Conservation (phyloP, 2,329 filamentous ascomycete species). For the Ceratocystis lukuohia region DNA sequence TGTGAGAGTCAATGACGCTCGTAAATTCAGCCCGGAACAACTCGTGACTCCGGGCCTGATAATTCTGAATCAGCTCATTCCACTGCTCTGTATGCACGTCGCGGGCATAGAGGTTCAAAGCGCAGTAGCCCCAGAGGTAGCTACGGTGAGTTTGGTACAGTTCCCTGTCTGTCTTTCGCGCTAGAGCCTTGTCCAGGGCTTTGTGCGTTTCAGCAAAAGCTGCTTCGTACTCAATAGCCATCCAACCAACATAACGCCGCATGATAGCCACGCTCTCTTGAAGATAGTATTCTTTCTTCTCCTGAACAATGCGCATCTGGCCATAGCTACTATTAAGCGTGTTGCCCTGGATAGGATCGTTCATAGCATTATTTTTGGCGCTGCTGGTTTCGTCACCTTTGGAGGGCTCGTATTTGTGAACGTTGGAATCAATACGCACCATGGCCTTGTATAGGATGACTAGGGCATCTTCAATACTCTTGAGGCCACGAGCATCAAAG, state of each 20-base stretch:
- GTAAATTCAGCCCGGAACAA: conserved; percentile 75
- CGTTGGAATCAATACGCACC: conserved; percentile 77
- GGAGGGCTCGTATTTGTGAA: conserved; percentile 40
- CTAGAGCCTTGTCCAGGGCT: conserved; percentile 45
- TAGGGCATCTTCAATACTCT: conserved; percentile 63
- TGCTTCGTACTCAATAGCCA: conserved; percentile 66
- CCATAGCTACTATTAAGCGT: conserved; percentile 61
- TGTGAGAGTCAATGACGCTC: conserved; percentile 66
- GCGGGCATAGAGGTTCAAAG: conserved; percentile 73
- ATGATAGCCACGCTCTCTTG: conserved; percentile 65
- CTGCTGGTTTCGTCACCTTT: conserved; percentile 32
- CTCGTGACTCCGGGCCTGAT: conserved; percentile 61
- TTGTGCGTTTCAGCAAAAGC: conserved; percentile 58
- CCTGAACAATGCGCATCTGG: conserved; percentile 84
- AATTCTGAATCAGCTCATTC: conserved; percentile 65
- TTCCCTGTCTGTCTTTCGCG: conserved; percentile 60
- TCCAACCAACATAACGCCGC: conserved; percentile 64
- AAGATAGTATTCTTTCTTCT: conserved; percentile 84
- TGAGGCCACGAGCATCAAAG: conserved; percentile 59
- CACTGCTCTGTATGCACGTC: conserved; percentile 74
- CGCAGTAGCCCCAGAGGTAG: conserved; percentile 75
- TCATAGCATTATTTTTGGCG: conserved; percentile 13
- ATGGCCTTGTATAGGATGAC: conserved; percentile 82
- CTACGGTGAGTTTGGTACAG: conserved; percentile 57
- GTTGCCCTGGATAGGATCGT: conserved; percentile 30